Evolutionary conservation across 306 rosid species (phyloP), one percentile per base, ranked within the genome.

Genomic region (Amphicarpaea edgeworthii): DNA sequence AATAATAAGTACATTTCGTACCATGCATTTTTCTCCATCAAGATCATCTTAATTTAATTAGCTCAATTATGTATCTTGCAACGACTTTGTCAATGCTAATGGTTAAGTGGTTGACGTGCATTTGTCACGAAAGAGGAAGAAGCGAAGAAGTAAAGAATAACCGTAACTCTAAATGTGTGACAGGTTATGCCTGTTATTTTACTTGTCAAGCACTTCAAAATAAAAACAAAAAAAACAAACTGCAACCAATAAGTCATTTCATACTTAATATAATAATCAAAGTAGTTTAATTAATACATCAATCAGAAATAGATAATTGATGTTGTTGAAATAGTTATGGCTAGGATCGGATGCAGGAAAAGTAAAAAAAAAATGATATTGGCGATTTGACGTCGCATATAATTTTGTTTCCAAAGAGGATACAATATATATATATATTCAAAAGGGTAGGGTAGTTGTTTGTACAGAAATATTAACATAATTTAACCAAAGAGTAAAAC

Each of bases 161-260:
- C 63, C 61, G 17, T 57, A 23, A 57, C 63, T 57, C 63, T 67
- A 70, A 79, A 62, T 41, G 9, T 75, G 49, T 79, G 59, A 45
- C 53, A 63, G 9, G 68, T 76, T 79, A 60, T 78, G 49, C 50
- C 50, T 47, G 57, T 26, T 46, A 69, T 70, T 53, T 75, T 81
- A 85, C 91, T 89, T 85, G 86, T 83, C 74, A 84, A 77, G 28
- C 90, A 89, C 87, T 87, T 87, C 87, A 82, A 51, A 68, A 54
- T 83, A 77, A 72, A 64, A 17, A 15, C 46, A 85, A 66, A 53
- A 79, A 57, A 57, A 11, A 57, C 12, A 57, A 57, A 57, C 8
- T 24, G 17, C 17, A 15, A 23, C 37, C 37, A 24, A 5, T 57
- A 5, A 24, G 38, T 57, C 37, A 24, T 57, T 55, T 12, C n/a